Percentiles rank a stretch among this genome's conserved stretches.
These are phyloP conservation scores for Ascoidea tarda DNA, from an alignment of 805 yeast species.

Conservation along the genomic window DNA sequence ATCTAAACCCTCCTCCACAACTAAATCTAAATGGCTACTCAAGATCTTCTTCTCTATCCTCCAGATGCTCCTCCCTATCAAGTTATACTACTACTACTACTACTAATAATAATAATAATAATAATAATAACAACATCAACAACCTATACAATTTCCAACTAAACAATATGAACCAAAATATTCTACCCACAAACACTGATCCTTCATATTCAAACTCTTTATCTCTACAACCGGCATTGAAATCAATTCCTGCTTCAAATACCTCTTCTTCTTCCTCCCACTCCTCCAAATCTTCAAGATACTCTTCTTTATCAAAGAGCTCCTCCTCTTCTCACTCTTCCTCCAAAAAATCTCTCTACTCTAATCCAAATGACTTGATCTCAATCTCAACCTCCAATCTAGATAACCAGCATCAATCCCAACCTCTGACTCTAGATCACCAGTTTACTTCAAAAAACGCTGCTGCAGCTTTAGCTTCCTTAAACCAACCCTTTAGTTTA, in stretches of 20 bases:
- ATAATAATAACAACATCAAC: not conserved
- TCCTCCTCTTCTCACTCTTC: not conserved
- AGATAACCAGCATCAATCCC: not conserved
- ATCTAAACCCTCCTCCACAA: not conserved
- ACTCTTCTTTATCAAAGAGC: not conserved
- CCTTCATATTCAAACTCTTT: not conserved
- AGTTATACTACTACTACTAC: slow-evolving; percentile 6
- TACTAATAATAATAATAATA: not conserved
- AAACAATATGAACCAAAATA: not conserved
- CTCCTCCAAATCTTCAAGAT: not conserved
- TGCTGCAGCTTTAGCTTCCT: not conserved
- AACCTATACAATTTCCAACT: not conserved
- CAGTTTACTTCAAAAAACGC: not conserved
- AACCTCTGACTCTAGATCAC: not conserved
- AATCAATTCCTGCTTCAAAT: not conserved
- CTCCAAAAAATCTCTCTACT: not conserved
- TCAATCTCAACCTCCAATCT: not conserved
- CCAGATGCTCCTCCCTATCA: slow-evolving; percentile 5
- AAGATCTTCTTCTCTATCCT: not conserved
- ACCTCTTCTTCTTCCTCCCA: not conserved
- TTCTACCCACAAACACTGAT: not conserved
- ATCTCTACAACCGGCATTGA: not conserved
- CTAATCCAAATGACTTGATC: not conserved
- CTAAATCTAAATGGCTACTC: not conserved
- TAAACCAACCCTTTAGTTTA: slow-evolving; percentile 1